Percentiles rank a stretch among this genome's conserved stretches.
Evolutionary conservation across 306 rosid genomes (phyloP).

Genomic region (Cucurbita ficifolia): DNA sequence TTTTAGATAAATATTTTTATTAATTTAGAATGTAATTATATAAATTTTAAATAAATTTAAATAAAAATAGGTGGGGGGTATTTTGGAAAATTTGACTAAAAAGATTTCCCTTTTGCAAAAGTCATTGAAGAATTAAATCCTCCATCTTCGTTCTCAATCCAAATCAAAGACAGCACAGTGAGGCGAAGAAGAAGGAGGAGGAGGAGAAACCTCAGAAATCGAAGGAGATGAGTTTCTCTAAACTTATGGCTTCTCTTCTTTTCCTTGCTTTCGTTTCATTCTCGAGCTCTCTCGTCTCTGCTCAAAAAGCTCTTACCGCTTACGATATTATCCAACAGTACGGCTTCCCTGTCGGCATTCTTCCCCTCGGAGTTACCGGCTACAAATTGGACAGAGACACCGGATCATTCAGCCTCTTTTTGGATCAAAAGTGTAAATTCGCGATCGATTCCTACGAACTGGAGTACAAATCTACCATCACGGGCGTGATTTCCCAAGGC

Average conservation of each 20-base stretch:
- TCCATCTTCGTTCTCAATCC: background rate
- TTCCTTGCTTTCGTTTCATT: background rate
- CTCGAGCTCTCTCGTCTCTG: background rate
- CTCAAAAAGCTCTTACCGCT: slow-evolving; percentile 16
- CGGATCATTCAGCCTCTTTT: slow-evolving; percentile 26
- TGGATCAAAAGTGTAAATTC: slow-evolving; percentile 22
- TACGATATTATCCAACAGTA: slow-evolving; percentile 39
- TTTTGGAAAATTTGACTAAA: too few relatives aligned
- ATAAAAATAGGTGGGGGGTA: too few relatives aligned
- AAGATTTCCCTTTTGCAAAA: too few relatives aligned
- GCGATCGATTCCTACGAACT: slow-evolving; percentile 22
- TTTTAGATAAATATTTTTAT: too few relatives aligned
- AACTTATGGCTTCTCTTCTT: background rate
- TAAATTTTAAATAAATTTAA: too few relatives aligned
- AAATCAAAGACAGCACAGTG: background rate
- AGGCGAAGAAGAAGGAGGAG: background rate
- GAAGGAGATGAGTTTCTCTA: background rate
- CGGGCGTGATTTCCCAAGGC: slow-evolving; percentile 25
- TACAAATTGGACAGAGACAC: slow-evolving; percentile 30
- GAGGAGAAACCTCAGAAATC: background rate
- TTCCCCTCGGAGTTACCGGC: slow-evolving; percentile 39
- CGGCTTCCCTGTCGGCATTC: slow-evolving; percentile 45
- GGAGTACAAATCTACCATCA: slow-evolving; percentile 26
- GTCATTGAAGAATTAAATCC: too few relatives aligned
- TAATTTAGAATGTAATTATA: too few relatives aligned